Conservation (phyloP, 345 rosid species). For the sweet orange (Citrus sinensis) region DVS_A1.0 CM039168.1:28532501-28533000, state of each 20-base stretch:
- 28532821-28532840: slow-evolving; percentile 20
- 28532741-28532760: slow-evolving; percentile 19
- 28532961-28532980: slow-evolving; percentile 14
- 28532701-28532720: background rate
- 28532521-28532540: no score
- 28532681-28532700: no score
- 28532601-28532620: no score
- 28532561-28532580: no score
- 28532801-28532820: slow-evolving; percentile 22
- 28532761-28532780: slow-evolving; percentile 15
- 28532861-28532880: slow-evolving; percentile 17
- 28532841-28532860: slow-evolving; percentile 22
- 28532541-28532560: no score
- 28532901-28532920: slow-evolving; percentile 29
- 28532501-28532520: no score
- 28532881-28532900: slow-evolving; percentile 22
- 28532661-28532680: no score
- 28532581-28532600: no score
- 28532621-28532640: no score
- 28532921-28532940: slow-evolving; percentile 29
- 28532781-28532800: slow-evolving; percentile 48
- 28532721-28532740: slow-evolving; percentile 7
- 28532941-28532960: slow-evolving; percentile 15
- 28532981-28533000: background rate
- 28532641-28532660: no score